Percentiles rank a stretch among this genome's conserved stretches.
These are phyloP conservation scores for Nitzschia sp. DNA, from an alignment of 108 stramenopile species.

Conservation along the genomic window DNA sequence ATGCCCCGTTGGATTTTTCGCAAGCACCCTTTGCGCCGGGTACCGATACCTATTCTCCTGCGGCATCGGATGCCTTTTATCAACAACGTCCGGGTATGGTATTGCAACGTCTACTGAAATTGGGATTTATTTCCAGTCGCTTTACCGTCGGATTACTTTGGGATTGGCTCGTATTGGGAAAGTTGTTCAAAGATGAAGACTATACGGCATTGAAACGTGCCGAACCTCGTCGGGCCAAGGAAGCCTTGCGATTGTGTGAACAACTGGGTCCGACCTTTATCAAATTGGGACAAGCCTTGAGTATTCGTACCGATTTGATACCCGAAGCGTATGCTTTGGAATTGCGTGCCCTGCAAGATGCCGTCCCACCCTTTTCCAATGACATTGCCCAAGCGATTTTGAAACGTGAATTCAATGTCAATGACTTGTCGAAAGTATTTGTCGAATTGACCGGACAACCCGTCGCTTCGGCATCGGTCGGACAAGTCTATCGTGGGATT, in stretches of 20 bases:
- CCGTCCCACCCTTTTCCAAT: slow-evolving; percentile 78
- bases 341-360: slow-evolving; percentile 82
- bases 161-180: slow-evolving; percentile 73
- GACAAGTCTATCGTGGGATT: slow-evolving; percentile 71
- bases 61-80: slow-evolving; percentile 54
- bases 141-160: slow-evolving; percentile 73
- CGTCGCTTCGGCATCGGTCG: slow-evolving; percentile 71
- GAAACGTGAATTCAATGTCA: slow-evolving; percentile 51
- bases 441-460: slow-evolving; percentile 38
- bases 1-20: slow-evolving; percentile 44
- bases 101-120: slow-evolving; percentile 49
- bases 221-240: slow-evolving; percentile 70
- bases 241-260: slow-evolving; percentile 58
- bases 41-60: slow-evolving; percentile 59
- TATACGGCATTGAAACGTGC: slow-evolving; percentile 62
- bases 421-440: slow-evolving; percentile 47
- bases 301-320: slow-evolving; percentile 85
- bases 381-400: slow-evolving; percentile 60
- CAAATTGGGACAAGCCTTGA: slow-evolving; percentile 84
- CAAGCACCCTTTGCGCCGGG: slow-evolving; percentile 63
- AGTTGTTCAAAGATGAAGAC: slow-evolving; percentile 59
- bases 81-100: slow-evolving; percentile 52
- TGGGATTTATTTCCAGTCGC: slow-evolving; percentile 49
- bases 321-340: slow-evolving; percentile 81
- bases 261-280: slow-evolving; percentile 87